A percentile compares a stretch with the other conserved stretches of the same genome.
These are phyloP conservation scores for Sparassis latifolia DNA, from an alignment of 1,284 basidiomycete species.

Conservation along the genomic window DNA sequence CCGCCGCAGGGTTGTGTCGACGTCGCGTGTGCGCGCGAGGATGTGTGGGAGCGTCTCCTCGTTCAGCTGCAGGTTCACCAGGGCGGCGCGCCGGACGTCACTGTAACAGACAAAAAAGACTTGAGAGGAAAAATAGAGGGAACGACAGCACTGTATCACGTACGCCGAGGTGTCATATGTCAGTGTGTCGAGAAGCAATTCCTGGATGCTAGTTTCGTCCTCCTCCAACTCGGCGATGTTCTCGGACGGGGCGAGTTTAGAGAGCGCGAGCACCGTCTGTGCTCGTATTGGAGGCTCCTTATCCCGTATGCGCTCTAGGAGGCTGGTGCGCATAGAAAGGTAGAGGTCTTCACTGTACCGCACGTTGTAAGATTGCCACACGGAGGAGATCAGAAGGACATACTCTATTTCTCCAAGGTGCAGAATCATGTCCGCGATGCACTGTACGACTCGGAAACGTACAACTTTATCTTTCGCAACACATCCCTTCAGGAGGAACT, in stretches of 20 bases:
- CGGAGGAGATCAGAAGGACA: conserved; percentile 23
- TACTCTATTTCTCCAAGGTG: conserved; percentile 83
- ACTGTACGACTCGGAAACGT: conserved; percentile 74
- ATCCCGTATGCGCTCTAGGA: conserved; percentile 80
- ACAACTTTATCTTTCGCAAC: conserved; percentile 87
- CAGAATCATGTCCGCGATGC: conserved; percentile 77
- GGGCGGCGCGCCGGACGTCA: conserved; percentile 85
- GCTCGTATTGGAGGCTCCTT: conserved; percentile 82
- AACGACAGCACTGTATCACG: conserved; percentile 26
- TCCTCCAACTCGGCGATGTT: conserved; percentile 61
- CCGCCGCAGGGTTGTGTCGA: conserved; percentile 78
- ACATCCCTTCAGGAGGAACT: conserved; percentile 81
- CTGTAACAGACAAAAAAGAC: conserved; percentile 32
- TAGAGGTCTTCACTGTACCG: conserved; percentile 75
- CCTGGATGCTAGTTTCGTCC: conserved; percentile 58
- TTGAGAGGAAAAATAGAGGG: not conserved
- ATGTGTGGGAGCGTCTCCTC: conserved; percentile 59
- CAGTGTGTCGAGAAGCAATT: conserved; percentile 70
- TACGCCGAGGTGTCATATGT: conserved; percentile 76
- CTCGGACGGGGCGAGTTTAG: conserved; percentile 78
- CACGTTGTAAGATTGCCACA: not conserved
- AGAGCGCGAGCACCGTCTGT: conserved; percentile 81
- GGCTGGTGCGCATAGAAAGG: conserved; percentile 53
- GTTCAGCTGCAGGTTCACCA: conserved; percentile 73
- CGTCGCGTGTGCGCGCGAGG: conserved; percentile 80